Evolutionary conservation across 345 rosid genomes (phyloP).

Genomic region (Gossypium anomalum): DNA sequence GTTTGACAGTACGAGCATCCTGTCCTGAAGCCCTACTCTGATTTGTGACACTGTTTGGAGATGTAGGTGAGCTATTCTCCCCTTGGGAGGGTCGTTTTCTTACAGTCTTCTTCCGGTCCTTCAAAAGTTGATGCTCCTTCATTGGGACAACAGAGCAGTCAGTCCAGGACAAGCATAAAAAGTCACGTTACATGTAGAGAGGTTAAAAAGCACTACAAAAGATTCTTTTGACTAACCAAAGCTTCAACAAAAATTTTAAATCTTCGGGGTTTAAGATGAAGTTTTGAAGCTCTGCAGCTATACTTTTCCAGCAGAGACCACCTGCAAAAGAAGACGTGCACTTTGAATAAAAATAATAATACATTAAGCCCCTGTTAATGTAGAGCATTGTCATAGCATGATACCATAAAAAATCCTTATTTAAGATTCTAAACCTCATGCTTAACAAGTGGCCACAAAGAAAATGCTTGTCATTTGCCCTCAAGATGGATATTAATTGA

Average conservation of each 20-base stretch:
- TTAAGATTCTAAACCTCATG: background rate
- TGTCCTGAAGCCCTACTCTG: slow-evolving; percentile 60
- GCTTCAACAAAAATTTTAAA: slow-evolving; percentile 92
- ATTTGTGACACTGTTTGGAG: slow-evolving; percentile 51
- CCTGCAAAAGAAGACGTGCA: slow-evolving; percentile 42
- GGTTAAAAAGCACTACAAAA: slow-evolving; percentile 13
- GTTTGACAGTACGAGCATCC: slow-evolving; percentile 58
- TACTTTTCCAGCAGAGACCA: slow-evolving; percentile 98
- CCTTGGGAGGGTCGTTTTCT: slow-evolving; percentile 66
- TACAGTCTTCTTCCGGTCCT: slow-evolving; percentile 84
- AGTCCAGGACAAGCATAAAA: slow-evolving; percentile 25
- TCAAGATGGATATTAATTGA: background rate
- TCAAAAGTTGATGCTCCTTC: slow-evolving; percentile 95
- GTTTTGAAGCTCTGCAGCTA: slow-evolving; percentile 98
- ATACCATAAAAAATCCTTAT: background rate
- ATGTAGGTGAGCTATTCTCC: slow-evolving; percentile 58
- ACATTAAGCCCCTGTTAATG: background rate
- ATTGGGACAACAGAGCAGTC: slow-evolving; percentile 24
- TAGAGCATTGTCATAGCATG: background rate
- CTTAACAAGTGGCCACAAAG: background rate
- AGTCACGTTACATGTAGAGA: slow-evolving; percentile 15
- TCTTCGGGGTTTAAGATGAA: slow-evolving; percentile 94
- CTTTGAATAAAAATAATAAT: background rate
- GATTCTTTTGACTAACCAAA: slow-evolving; percentile 60
- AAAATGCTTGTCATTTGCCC: background rate